Base-by-base conservation (phyloP, 2,329 filamentous ascomycete species). In the Ceratocystiopsis brevicomis region DNA sequence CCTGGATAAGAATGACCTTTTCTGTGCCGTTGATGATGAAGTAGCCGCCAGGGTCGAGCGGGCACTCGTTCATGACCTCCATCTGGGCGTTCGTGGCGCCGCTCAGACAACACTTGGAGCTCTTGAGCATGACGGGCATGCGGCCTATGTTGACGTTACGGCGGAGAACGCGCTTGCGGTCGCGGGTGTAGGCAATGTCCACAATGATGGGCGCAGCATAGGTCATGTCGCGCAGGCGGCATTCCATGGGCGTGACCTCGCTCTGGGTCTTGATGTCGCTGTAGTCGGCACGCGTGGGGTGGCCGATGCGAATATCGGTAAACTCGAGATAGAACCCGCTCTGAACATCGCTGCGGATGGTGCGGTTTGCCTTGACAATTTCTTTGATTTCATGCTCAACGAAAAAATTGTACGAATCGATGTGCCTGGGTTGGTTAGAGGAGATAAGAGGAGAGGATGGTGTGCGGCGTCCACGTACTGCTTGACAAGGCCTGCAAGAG, bases 391-490 rank as follows among this genome's bases (percentile, higher is more conserved):
- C 87, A 45, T 92, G 81, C 53, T 98, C 85, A 51, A 95, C 81
- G 54, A 98, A 96, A 63, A 90, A 94, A 63, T 98, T 95, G 69
- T 92, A 98, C 19, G 90, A 96, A 65, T 98, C 92, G 56, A 94
- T 88, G 60, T 95, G 87, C 53, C 68, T 69, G n/a, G 38, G 9
- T 15, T 13, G 14, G 41, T 45, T 34, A 45, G 44, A 13, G 30
- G 13, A 30, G 18, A 21, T 12, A 9, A 14, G 38, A 37, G 21
- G 18, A 34, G 11, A n/a, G 25, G 10, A 11, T 9, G 6, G 8
- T 11, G 6, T 30, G 25, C 25, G 10, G 25, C 6, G 4, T 30
- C 8, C 25, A 45, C 70, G 50, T 68, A 73, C 67, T 96, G 88
- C 61, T 95, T 95, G 43, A 95, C 87, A 45, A 95, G 68, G 45